phyloP scores from a whole-genome alignment of 192 early-diverging fungal species.

The Coemansia erecta region DNA sequence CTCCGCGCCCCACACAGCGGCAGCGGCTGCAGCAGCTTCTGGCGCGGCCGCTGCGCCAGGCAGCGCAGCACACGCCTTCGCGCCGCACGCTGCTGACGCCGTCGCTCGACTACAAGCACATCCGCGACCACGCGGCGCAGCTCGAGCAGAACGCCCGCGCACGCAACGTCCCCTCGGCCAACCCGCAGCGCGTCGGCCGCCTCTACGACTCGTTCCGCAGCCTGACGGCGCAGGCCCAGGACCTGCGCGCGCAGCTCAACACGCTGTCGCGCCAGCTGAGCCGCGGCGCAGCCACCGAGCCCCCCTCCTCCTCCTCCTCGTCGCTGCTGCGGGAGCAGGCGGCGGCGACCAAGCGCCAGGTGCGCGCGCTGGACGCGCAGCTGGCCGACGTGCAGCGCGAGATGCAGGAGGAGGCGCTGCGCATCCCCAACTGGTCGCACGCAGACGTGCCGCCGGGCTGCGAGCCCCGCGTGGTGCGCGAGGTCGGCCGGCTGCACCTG shows the following conservation, averaged over 20 bases:
- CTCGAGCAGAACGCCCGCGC: slow-evolving; percentile 50
- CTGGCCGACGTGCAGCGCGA: slow-evolving; percentile 53
- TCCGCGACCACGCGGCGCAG: slow-evolving; percentile 53
- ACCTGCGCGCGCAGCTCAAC: slow-evolving; percentile 48
- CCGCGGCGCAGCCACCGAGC: too few relatives aligned
- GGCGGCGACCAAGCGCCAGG: slow-evolving; percentile 56
- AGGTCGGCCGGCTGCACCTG: background rate
- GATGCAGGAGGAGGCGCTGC: slow-evolving; percentile 62
- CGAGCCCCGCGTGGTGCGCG: too few relatives aligned
- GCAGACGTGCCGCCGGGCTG: slow-evolving; percentile 20
- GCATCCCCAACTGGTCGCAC: slow-evolving; percentile 80
- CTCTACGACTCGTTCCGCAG: slow-evolving; percentile 52
- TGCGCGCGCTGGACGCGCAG: slow-evolving; percentile 55
- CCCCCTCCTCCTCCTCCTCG: too few relatives aligned
- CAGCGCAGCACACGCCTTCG: too few relatives aligned
- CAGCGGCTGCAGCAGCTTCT: background rate
- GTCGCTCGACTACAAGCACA: slow-evolving; percentile 60
- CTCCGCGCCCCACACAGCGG: background rate
- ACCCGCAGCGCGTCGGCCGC: slow-evolving; percentile 49
- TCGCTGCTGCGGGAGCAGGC: slow-evolving; percentile 41
- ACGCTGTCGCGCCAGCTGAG: slow-evolving; percentile 48
- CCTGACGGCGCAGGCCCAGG: slow-evolving; percentile 24
- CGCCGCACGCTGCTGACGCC: slow-evolving; percentile 28
- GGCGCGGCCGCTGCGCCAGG: too few relatives aligned
- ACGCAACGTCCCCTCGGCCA: slow-evolving; percentile 57